phyloP scores from a whole-genome alignment of 371 early-diverging fungal species.

The Mortierella polycephala region DNA sequence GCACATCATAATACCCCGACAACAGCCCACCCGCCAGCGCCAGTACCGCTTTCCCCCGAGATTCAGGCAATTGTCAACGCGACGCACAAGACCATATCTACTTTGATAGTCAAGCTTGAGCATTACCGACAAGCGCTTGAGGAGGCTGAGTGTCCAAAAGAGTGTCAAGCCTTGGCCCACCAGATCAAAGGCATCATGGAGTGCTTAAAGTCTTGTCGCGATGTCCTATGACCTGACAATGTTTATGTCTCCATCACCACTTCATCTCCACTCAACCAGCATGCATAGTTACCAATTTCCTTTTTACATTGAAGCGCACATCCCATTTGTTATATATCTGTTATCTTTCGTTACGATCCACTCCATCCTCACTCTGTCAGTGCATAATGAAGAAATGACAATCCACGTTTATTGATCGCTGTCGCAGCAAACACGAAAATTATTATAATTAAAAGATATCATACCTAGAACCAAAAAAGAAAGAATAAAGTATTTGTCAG shows the following conservation, averaged over 20 bases:
- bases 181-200: conserved; percentile 52
- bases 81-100: conserved; percentile 41
- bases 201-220: conserved; percentile 45
- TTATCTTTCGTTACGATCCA: background rate
- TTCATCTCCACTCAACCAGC: too few relatives aligned
- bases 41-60: conserved; percentile 22
- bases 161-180: conserved; percentile 25
- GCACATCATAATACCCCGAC: background rate
- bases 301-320: background rate
- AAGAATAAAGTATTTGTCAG: too few relatives aligned
- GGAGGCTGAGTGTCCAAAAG: conserved; percentile 40
- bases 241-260: too few relatives aligned
- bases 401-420: too few relatives aligned
- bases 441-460: too few relatives aligned
- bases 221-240: conserved; percentile 14
- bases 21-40: conserved; percentile 5
- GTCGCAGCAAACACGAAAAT: too few relatives aligned
- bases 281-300: background rate
- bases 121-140: conserved; percentile 38
- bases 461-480: too few relatives aligned
- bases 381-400: too few relatives aligned
- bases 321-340: background rate
- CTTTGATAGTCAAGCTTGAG: conserved; percentile 35
- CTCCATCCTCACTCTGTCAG: background rate
- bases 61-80: conserved; percentile 29